Evolutionary conservation across 192 early-diverging fungal genomes (phyloP), one percentile per base, ranked within the genome.

Genomic region (Lobosporangium transversale): DNA sequence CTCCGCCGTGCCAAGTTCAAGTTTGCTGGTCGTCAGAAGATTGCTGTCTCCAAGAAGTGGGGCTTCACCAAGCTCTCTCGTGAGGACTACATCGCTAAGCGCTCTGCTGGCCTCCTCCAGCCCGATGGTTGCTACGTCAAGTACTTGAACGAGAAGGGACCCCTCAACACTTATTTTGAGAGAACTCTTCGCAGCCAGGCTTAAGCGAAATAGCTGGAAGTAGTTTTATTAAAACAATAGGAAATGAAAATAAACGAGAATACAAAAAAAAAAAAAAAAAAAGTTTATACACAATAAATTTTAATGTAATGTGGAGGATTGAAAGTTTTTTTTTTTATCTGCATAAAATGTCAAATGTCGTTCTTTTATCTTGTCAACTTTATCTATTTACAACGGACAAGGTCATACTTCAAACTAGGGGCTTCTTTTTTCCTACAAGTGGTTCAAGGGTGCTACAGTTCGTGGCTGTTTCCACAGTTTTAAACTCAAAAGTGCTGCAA

Each of bases 21-120:
- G 92, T 98, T 98, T 89, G 94, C 96, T 53, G 96, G 97, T 84
- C 93, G 94, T 70, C 97, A 98, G 84, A 97, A 97, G 89, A 97
- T 99, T 81, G 91, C 98, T 73, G 81, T 99, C 70, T 99, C 97
- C 84, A 97, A 98, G 91, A 99, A 99, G 87, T 99, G 97, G 97
- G 97, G 97, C 64, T 99, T 99, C 90, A 99, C 97, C 88, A 97
- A 97, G 86, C 86, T 97, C 64, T 86, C 93, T 58, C 93, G 95
- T 63, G 92, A 94, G 79, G 92, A 97, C 81, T 99, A 97, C 82
- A 84, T 90, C 56, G 91, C 83, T 55, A 88, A 85, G 53, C 92
- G 94, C 73, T 78, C 82, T 63, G 86, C 86, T 58, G 93, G 93
- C 58, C 84, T 84, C 53, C 86, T 99, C 63, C 91, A 91, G 83